These are phyloP conservation scores for Leccinellum luteum DNA, from an alignment of 768 basidiomycete species.

Conservation along the genomic window DNA sequence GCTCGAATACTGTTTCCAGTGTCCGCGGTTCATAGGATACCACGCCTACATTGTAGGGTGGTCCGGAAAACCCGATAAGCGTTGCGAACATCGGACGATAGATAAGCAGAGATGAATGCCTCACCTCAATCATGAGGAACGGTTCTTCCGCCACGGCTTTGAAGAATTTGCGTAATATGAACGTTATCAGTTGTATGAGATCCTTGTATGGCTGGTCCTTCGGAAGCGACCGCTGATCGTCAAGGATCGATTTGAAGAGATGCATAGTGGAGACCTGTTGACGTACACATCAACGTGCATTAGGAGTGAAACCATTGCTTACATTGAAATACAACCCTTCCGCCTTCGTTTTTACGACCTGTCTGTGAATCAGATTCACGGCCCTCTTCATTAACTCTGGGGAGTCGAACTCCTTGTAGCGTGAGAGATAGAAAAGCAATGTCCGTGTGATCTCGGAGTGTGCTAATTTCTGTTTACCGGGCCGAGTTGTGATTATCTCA, in stretches of 20 bases:
- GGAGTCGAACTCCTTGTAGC: conserved; percentile 75
- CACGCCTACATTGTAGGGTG: conserved; percentile 53
- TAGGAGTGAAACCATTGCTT: conserved; percentile 19
- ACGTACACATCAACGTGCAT: conserved; percentile 19
- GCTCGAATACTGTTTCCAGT: conserved; percentile 84
- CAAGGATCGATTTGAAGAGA: conserved; percentile 84
- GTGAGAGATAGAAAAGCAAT: conserved; percentile 74
- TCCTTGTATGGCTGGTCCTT: conserved; percentile 79
- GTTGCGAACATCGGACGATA: conserved; percentile 10
- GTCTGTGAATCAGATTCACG: conserved; percentile 85
- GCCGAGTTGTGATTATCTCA: conserved; percentile 15
- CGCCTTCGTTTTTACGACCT: conserved; percentile 86
- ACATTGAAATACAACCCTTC: conserved; percentile 97
- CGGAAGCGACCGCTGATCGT: conserved; percentile 76
- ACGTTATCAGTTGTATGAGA: conserved; percentile 80
- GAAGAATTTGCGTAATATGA: conserved; percentile 90
- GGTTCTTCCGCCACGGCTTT: conserved; percentile 82
- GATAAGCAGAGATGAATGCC: conserved; percentile 32
- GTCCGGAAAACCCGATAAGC: conserved; percentile 17
- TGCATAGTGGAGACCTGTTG: conserved; percentile 82
- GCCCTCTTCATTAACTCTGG: conserved; percentile 88
- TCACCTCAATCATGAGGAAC: conserved; percentile 86
- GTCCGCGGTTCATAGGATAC: conserved; percentile 84
- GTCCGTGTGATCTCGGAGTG: conserved; percentile 83
- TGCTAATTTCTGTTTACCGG: conserved; percentile 74